Evolutionary conservation across 1,284 basidiomycete species (phyloP).

Genomic region (Ceratobasidium sp.): DNA sequence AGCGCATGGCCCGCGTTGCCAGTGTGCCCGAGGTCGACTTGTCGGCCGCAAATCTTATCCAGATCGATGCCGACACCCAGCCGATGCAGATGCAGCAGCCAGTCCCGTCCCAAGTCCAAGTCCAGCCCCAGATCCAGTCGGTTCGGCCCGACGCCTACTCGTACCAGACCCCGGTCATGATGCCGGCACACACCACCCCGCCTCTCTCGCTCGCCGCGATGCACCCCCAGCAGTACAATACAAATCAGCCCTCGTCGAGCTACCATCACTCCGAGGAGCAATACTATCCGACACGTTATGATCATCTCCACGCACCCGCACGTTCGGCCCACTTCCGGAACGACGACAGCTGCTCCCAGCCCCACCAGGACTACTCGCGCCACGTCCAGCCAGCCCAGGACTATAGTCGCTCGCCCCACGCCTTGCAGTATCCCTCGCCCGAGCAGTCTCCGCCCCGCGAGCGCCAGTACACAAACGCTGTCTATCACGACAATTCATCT

Average conservation of each 20-base stretch:
- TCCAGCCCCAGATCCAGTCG: no score
- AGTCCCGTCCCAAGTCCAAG: background rate
- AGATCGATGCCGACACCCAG: background rate
- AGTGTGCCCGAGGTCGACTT: constrained; percentile 12
- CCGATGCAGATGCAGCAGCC: background rate
- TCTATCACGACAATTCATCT: constrained; percentile 25
- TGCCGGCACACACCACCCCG: background rate
- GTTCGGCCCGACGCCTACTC: no score
- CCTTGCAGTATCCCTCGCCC: constrained; percentile 24
- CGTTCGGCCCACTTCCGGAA: background rate
- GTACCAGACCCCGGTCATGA: no score
- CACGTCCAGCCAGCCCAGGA: constrained; percentile 1
- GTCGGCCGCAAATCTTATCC: background rate
- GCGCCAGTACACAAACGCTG: constrained; percentile 28
- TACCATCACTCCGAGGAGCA: constrained; percentile 30
- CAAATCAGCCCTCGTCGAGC: constrained; percentile 1
- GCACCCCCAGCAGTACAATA: background rate
- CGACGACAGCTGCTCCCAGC: background rate
- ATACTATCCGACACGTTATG: constrained; percentile 36
- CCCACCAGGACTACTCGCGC: constrained; percentile 10
- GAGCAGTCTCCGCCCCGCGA: constrained; percentile 26
- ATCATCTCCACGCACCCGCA: constrained; percentile 28
- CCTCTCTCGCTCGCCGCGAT: constrained; percentile 8
- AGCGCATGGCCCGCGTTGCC: constrained; percentile 25
- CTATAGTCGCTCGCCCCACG: constrained; percentile 9